A percentile compares a stretch with the other conserved stretches of the same genome.
These are phyloP conservation scores for Ophiocordyceps australis DNA, from an alignment of 2,329 filamentous ascomycete species.

Conservation along the genomic window DNA sequence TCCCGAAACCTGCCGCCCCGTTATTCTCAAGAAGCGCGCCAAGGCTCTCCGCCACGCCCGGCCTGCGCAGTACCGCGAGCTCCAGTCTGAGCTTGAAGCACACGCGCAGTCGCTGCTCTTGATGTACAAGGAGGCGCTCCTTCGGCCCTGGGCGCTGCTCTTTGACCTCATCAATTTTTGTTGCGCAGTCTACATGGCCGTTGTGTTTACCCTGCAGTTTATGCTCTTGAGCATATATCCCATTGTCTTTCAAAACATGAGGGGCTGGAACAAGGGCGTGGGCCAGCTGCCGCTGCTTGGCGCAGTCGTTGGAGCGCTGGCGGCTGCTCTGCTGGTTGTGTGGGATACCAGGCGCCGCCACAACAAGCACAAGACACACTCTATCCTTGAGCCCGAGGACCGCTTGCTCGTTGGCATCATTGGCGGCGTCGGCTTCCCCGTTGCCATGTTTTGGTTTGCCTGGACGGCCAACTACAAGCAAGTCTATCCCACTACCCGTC, in stretches of 20 bases:
- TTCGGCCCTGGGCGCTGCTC: constrained; percentile 72
- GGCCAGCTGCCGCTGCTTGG: constrained; percentile 37
- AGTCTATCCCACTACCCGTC: too few species aligned
- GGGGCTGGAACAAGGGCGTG: constrained; percentile 55
- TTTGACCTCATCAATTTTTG: constrained; percentile 81
- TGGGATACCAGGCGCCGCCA: constrained; percentile 42
- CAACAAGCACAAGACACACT: not conserved
- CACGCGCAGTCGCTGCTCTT: constrained; percentile 41
- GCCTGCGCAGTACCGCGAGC: constrained; percentile 49
- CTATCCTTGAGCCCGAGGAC: constrained; percentile 34
- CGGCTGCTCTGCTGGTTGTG: constrained; percentile 59
- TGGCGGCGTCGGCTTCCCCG: constrained; percentile 39
- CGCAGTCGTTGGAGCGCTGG: constrained; percentile 40
- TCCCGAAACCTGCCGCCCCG: constrained; percentile 75
- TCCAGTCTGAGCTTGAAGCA: constrained; percentile 63
- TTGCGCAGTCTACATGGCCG: constrained; percentile 71
- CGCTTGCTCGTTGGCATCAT: constrained; percentile 67
- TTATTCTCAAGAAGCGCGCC: constrained; percentile 53
- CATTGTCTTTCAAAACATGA: constrained; percentile 59
- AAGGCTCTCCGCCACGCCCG: constrained; percentile 53
- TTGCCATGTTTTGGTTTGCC: constrained; percentile 39
- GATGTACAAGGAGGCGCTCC: constrained; percentile 41
- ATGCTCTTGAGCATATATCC: constrained; percentile 61
- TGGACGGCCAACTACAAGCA: constrained; percentile 21
- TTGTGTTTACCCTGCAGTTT: constrained; percentile 57